Conservation (phyloP, 768 basidiomycete genomes). For the Rhodocollybia butyracea region DNA sequence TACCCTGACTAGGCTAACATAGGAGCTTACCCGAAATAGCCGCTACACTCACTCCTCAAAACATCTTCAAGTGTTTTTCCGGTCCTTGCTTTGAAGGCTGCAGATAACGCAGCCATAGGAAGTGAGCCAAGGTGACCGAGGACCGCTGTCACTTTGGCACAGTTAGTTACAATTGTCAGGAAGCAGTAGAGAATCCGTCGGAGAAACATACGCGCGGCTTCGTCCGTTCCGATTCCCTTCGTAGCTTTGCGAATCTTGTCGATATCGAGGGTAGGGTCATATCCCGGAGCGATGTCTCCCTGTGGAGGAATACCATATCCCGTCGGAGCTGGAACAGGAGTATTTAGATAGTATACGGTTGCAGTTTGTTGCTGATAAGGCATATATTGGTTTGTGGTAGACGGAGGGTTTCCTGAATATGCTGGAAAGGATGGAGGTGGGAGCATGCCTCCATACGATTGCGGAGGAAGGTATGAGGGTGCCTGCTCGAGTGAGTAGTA, state of each 20-base stretch:
- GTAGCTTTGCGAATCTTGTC: conserved; percentile 9
- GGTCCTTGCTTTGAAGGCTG: conserved; percentile 4
- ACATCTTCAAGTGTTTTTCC: conserved; percentile 2
- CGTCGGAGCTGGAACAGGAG: neutral
- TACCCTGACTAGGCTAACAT: too few relatives aligned
- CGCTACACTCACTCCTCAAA: conserved; percentile 1
- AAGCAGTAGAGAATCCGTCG: neutral
- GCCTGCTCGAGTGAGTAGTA: too few relatives aligned
- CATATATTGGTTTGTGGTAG: neutral
- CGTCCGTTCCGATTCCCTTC: conserved; percentile 9
- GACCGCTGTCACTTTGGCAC: neutral
- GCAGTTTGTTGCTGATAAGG: neutral
- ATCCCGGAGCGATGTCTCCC: conserved; percentile 1
- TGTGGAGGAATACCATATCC: neutral
- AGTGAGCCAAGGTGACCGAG: conserved; percentile 1
- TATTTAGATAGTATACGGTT: neutral
- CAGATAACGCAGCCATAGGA: conserved; percentile 1
- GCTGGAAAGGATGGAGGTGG: neutral
- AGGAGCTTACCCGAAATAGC: conserved; percentile 3
- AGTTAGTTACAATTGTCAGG: neutral
- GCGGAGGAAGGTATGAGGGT: conserved; percentile 1
- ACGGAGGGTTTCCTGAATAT: neutral
- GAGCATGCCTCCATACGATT: neutral
- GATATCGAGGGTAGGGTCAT: conserved; percentile 4
- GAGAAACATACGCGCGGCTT: conserved; percentile 3